phyloP scores from a whole-genome alignment of 257 asterid species.

The Plantago elongata region DNA sequence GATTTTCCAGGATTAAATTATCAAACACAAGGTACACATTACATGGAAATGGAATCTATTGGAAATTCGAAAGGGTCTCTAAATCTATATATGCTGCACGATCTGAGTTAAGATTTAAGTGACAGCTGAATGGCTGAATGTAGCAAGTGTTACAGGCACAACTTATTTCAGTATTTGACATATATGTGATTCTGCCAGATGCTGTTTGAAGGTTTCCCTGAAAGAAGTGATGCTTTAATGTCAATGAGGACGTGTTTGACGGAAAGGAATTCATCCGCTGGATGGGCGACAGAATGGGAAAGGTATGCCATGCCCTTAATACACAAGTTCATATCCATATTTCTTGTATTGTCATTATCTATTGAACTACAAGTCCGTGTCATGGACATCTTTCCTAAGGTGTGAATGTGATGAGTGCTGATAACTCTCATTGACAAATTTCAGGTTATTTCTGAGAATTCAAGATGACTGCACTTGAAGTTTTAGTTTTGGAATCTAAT shows the following conservation, averaged over 20 bases:
- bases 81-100: too few species aligned
- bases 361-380: not conserved
- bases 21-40: too few species aligned
- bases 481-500: not conserved
- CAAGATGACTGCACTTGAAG: slow-evolving; percentile 27
- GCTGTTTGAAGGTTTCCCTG: slow-evolving; percentile 85
- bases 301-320: slow-evolving; percentile 70
- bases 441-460: slow-evolving; percentile 54
- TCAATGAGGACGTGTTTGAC: slow-evolving; percentile 59
- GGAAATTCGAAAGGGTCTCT: slow-evolving; percentile 3
- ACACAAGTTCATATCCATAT: slow-evolving; percentile 37
- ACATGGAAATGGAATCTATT: too few species aligned
- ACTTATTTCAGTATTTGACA: too few species aligned
- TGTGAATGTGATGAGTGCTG: too few species aligned
- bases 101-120: too few species aligned
- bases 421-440: slow-evolving; percentile 15
- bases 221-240: slow-evolving; percentile 49
- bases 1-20: too few species aligned
- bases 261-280: slow-evolving; percentile 57
- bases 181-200: slow-evolving; percentile 35
- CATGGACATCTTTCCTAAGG: not conserved
- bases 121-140: too few species aligned
- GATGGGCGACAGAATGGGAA: slow-evolving; percentile 90
- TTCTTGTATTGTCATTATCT: slow-evolving; percentile 6
- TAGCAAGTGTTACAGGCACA: too few species aligned